phyloP scores from a whole-genome alignment of 2,329 filamentous ascomycete genomes.

The Cyphellophora europaea region DNA sequence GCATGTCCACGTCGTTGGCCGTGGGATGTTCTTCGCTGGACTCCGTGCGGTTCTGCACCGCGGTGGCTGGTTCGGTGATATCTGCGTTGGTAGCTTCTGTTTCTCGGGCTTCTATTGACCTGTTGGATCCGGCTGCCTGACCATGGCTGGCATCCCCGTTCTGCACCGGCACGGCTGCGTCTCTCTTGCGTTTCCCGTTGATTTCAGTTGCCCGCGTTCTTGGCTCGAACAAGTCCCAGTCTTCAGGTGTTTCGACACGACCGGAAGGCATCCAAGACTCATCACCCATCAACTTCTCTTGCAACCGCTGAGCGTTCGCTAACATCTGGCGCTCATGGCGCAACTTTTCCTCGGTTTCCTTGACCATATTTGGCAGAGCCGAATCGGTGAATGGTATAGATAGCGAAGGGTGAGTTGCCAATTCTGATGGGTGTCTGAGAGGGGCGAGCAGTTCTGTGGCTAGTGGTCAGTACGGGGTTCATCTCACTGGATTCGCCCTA shows the following conservation, averaged over 20 bases:
- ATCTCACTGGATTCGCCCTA: constrained; percentile 20
- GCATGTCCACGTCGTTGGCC: constrained; percentile 8
- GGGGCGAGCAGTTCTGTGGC: constrained; percentile 47
- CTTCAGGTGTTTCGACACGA: constrained; percentile 40
- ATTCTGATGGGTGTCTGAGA: constrained; percentile 52
- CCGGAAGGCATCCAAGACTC: constrained; percentile 50
- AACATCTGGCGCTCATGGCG: constrained; percentile 48
- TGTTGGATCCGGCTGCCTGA: too few species aligned
- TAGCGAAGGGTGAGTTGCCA: constrained; percentile 50
- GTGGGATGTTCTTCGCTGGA: constrained; percentile 1
- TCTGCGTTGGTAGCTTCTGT: background rate
- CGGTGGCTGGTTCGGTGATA: too few species aligned
- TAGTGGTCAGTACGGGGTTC: background rate
- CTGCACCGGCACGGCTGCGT: too few species aligned
- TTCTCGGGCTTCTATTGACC: background rate
- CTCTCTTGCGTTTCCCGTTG: constrained; percentile 13
- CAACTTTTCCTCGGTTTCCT: constrained; percentile 46
- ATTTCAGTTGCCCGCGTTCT: constrained; percentile 12
- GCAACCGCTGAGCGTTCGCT: constrained; percentile 48
- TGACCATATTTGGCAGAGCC: constrained; percentile 48
- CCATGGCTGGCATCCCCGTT: too few species aligned
- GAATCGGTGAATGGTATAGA: constrained; percentile 50
- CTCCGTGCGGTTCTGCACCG: too few species aligned
- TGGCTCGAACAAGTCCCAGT: constrained; percentile 38
- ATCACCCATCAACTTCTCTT: constrained; percentile 52